phyloP scores from a whole-genome alignment of 2,329 filamentous ascomycete species.

The Scytalidium sp. region DNA sequence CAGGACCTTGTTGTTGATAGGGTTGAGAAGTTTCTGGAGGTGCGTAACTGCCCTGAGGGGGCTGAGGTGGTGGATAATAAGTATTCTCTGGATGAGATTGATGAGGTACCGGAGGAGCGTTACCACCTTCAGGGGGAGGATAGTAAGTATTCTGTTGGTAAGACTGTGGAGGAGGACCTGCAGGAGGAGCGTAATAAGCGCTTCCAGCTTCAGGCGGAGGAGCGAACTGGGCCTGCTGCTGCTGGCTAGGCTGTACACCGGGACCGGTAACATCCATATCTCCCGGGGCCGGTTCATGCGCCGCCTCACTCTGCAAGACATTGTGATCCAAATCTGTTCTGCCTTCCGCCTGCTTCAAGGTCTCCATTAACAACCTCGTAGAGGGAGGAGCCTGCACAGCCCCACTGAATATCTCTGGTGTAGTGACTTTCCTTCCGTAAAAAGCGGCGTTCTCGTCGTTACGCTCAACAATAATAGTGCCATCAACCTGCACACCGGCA shows the following conservation, averaged over 20 bases:
- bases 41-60: too few relatives aligned
- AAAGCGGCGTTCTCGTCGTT: constrained; percentile 87
- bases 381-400: constrained; percentile 26
- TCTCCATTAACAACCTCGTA: constrained; percentile 55
- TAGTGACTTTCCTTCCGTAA: constrained; percentile 65
- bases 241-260: background rate
- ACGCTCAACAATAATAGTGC: constrained; percentile 80
- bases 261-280: constrained; percentile 60
- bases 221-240: background rate
- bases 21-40: too few relatives aligned
- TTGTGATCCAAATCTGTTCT: constrained; percentile 69
- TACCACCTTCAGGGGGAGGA: too few relatives aligned
- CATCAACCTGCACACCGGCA: constrained; percentile 81
- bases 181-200: too few relatives aligned
- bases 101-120: too few relatives aligned
- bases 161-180: too few relatives aligned
- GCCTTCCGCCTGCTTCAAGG: constrained; percentile 85
- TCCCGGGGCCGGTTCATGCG: constrained; percentile 68
- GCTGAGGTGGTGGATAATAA: too few relatives aligned
- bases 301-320: constrained; percentile 59
- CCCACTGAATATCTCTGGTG: constrained; percentile 55
- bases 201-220: background rate
- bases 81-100: too few relatives aligned
- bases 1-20: too few relatives aligned
- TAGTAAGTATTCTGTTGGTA: too few relatives aligned